A percentile compares a stretch with the other conserved stretches of the same genome.
phyloP scores from a whole-genome alignment of 1,284 basidiomycete species.

The Microbotryum scabiosae region DNA sequence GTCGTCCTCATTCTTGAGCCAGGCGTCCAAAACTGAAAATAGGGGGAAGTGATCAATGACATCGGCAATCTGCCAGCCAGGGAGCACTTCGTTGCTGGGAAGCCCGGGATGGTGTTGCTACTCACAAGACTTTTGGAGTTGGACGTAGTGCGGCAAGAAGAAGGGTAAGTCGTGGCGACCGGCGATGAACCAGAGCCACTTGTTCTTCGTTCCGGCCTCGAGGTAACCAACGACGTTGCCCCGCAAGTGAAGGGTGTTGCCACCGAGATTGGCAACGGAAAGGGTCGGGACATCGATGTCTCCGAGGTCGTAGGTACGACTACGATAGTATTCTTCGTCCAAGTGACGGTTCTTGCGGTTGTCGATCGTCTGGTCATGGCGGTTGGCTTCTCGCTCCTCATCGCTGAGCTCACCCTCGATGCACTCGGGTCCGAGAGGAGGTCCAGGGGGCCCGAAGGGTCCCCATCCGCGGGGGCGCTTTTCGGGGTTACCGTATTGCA shows the following conservation, averaged over 20 bases:
- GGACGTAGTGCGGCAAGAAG: constrained; percentile 36
- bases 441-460: constrained; percentile 1
- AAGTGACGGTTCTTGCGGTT: constrained; percentile 31
- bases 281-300: constrained; percentile 38
- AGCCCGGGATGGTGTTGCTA: not conserved
- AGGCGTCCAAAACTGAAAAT: constrained; percentile 35
- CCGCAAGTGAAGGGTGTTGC: constrained; percentile 37
- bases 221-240: constrained; percentile 39
- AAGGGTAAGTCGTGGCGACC: constrained; percentile 40
- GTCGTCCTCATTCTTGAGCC: constrained; percentile 34
- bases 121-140: constrained; percentile 35
- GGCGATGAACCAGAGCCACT: constrained; percentile 39
- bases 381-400: constrained; percentile 35
- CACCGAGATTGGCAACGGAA: constrained; percentile 39
- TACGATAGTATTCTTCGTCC: constrained; percentile 36
- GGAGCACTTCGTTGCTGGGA: too few species aligned
- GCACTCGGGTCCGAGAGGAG: constrained; percentile 27
- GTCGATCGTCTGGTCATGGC: constrained; percentile 36
- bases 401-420: constrained; percentile 34
- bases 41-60: too few species aligned
- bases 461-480: constrained; percentile 26
- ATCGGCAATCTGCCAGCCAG: not conserved
- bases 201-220: constrained; percentile 36
- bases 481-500: constrained; percentile 37
- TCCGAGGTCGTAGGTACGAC: constrained; percentile 35